Evolutionary conservation across 371 early-diverging fungal species (phyloP).

Genomic region (Rhizopus arrhizus): DNA sequence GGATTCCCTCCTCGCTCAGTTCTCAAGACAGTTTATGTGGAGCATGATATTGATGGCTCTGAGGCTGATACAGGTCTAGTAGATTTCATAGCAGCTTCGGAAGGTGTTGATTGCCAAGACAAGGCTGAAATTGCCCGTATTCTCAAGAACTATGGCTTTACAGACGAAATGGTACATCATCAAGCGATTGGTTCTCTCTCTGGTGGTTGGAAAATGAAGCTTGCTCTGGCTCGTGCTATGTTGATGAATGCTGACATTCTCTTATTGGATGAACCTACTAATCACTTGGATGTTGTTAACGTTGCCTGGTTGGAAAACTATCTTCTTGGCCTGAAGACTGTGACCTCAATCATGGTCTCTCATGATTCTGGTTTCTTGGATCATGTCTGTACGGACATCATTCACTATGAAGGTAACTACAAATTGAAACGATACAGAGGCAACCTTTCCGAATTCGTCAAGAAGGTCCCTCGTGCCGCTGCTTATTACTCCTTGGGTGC

Average conservation of each 20-base stretch:
- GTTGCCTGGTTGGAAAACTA: slow-evolving; percentile 85
- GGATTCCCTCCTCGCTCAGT: slow-evolving; percentile 77
- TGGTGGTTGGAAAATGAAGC: slow-evolving; percentile 91
- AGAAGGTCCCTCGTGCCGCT: slow-evolving; percentile 75
- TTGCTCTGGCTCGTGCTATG: slow-evolving; percentile 87
- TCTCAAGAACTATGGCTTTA: slow-evolving; percentile 71
- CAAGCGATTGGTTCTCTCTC: slow-evolving; percentile 73
- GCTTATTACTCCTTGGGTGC: slow-evolving; percentile 72
- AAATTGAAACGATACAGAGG: slow-evolving; percentile 82
- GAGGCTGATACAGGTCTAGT: slow-evolving; percentile 68
- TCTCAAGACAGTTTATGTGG: slow-evolving; percentile 73
- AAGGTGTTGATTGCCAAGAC: slow-evolving; percentile 55
- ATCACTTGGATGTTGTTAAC: slow-evolving; percentile 85
- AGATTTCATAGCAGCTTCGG: slow-evolving; percentile 66
- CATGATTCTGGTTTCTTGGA: slow-evolving; percentile 91
- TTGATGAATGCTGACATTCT: slow-evolving; percentile 83
- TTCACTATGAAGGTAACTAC: slow-evolving; percentile 74
- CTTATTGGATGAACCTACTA: slow-evolving; percentile 91
- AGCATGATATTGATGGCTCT: slow-evolving; percentile 79
- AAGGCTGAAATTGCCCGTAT: slow-evolving; percentile 57
- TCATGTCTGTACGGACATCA: slow-evolving; percentile 80
- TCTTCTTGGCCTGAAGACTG: slow-evolving; percentile 66
- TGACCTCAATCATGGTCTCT: slow-evolving; percentile 85
- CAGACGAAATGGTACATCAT: slow-evolving; percentile 65
- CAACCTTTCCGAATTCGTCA: slow-evolving; percentile 84